Base-by-base conservation (phyloP, 2,329 filamentous ascomycete genomes). In the Penicillium griseofulvum region DNA sequence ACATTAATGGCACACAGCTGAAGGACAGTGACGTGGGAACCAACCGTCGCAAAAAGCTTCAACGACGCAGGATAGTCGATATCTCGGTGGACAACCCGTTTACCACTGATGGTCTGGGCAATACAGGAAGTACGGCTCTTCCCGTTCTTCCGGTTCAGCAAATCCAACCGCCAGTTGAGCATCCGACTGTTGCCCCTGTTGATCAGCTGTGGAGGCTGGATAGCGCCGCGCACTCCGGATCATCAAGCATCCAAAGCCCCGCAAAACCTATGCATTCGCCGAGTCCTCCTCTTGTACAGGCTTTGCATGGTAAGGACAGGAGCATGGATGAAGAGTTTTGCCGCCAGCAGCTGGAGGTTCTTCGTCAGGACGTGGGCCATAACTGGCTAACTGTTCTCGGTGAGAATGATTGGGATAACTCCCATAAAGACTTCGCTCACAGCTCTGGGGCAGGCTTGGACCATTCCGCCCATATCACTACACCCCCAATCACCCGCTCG, bases 351-450 rank as follows among this genome's bases (percentile, higher is more conserved):
- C 88, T 97, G 52, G 91, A 96, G 72, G 86, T 89, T 3, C 77
- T 97, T 51, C 87, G 91, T 58, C 88, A 88, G 67, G 90, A 93
- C 67, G 87, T 96, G 61, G 92, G 92, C 31, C 90, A 87, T 65
- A 89, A 87, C 36, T 99, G 96, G 82, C 82, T 99, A 37, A 92
- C 87, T 59, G 90, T 89, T 14, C 79, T 97, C 48, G 88, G 89
- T 57, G 92, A 96, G 66, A 89, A 94, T 71, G 80, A 74, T 33
- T 83, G 82, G 78, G 77, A 81, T 48, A 63, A 61, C 29, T 60
- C 69, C 37, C 67, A 69, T 45, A 68, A 65, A 31, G 65, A 68
- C 29, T 58, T 73, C 45, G 62, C 70, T 50, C 63, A 69, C 38
- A 64, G 67, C 38, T 60, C 67, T 17, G 67, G 68, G 8, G 60